Base-by-base conservation (phyloP, 352 stramenopile species). In the Phytophthora chlamydospora region DNA sequence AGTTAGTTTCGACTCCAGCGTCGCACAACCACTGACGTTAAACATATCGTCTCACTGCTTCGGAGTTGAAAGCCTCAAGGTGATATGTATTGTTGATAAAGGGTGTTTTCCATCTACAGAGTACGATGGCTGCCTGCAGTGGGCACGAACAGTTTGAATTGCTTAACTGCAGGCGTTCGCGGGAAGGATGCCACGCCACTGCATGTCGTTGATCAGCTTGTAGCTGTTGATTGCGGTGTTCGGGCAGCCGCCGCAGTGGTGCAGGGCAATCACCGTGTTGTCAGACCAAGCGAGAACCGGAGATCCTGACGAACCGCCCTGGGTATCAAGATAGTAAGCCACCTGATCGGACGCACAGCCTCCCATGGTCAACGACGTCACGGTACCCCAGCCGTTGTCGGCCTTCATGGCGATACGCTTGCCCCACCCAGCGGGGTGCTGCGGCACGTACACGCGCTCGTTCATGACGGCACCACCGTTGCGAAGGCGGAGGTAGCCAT, bases 241-340 rank as follows among this genome's bases (percentile, higher is more conserved):
- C 7, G 78, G 81, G 32, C 85, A 94, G 0, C 83, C 85, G 2
- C 85, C 85, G 38, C 83, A 94, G 59, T 92, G 85, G 56, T 92
- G 83, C 5, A 94, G 66, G 11, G 63, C 85, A 1, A 92, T 62
- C 4, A 92, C 85, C 1, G 47, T 33, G 36, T 92, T 89, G 55
- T 94, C 83, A 0, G 17, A 55, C 46, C 53, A 82, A n/a, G 78
- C 51, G 33, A 93, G 61, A n/a, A 93, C 69, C 0, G 85, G 85
- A 7, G 85, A 92, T 1, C 85, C 85, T 0, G 83, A 94, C 12
- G 85, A 90, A 1, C 85, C 85, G 1, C 76, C 83, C 13, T 81
- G 73, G 1, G 85, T 94, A 55, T 94, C 85, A 16, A 89, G 52
- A 17, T 65, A 75, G 65, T 94, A 92, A 0, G 71, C 81, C 21